phyloP scores from a whole-genome alignment of 2,329 filamentous ascomycete species.

The Anthostomella pinea region DNA sequence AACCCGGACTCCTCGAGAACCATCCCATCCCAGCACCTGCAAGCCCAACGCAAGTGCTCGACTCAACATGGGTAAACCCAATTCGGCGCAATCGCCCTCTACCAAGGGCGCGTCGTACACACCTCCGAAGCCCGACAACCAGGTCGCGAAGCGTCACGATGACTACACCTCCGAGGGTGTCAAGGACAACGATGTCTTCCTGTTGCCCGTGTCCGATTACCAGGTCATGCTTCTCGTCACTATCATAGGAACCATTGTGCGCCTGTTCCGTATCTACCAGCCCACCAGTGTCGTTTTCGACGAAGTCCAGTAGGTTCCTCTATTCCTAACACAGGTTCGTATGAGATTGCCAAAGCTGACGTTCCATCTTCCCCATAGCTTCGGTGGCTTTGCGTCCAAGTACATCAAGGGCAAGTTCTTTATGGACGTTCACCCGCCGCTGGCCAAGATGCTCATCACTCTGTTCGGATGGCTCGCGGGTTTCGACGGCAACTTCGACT shows the following conservation, averaged over 20 bases:
- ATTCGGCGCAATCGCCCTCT: conserved; percentile 37
- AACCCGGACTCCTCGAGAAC: conserved; percentile 4
- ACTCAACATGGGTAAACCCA: conserved; percentile 38
- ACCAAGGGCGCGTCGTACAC: conserved; percentile 28
- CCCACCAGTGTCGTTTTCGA: conserved; percentile 97
- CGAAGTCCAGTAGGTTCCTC: conserved; percentile 86
- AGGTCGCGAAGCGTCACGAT: conserved; percentile 34
- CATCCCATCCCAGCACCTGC: conserved; percentile 3
- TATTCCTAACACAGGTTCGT: neutral
- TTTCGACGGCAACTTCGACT: conserved; percentile 94
- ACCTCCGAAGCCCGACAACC: conserved; percentile 27
- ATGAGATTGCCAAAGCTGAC: conserved; percentile 9
- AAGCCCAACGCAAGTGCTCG: too few relatives aligned
- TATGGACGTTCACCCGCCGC: conserved; percentile 98
- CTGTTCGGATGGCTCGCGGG: conserved; percentile 92
- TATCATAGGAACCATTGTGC: conserved; percentile 71
- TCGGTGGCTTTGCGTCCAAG: conserved; percentile 96
- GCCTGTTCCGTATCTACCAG: conserved; percentile 93
- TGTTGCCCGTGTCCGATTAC: conserved; percentile 81
- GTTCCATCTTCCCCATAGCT: conserved; percentile 53
- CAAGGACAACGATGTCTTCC: conserved; percentile 86
- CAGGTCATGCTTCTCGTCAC: conserved; percentile 71
- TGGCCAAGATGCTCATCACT: conserved; percentile 95
- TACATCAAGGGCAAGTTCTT: conserved; percentile 99
- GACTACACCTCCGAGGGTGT: conserved; percentile 78